Evolutionary conservation across 2,329 filamentous ascomycete genomes (phyloP).

Genomic region (Ophiosphaerella korrae): DNA sequence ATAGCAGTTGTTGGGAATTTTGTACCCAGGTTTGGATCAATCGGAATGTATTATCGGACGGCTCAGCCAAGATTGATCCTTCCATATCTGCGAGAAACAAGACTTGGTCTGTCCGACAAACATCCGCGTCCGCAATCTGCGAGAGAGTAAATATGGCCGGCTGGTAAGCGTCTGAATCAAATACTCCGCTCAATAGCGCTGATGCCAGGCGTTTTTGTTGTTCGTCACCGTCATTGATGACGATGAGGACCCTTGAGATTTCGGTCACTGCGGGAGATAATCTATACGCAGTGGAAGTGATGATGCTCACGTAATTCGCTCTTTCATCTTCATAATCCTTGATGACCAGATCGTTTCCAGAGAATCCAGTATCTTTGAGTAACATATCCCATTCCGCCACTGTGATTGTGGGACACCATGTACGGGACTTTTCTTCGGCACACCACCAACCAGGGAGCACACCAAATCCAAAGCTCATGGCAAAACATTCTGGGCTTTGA

Average conservation of each 20-base stretch:
- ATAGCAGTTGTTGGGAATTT: conserved; percentile 7
- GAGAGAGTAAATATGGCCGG: not conserved
- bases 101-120: not conserved
- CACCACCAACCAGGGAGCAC: conserved; percentile 21
- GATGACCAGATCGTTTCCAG: conserved; percentile 23
- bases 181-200: not conserved
- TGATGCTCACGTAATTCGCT: not conserved
- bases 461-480: conserved; percentile 13
- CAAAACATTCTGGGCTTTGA: not conserved
- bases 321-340: conserved; percentile 1
- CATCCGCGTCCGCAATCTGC: not conserved
- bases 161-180: not conserved
- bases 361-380: conserved; percentile 39
- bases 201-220: not conserved
- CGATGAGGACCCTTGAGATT: not conserved
- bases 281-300: not conserved
- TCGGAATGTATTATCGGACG: not conserved
- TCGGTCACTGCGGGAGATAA: not conserved
- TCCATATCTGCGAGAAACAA: not conserved
- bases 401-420: conserved; percentile 30
- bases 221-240: not conserved
- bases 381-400: conserved; percentile 38
- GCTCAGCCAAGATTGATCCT: not conserved
- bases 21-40: not conserved
- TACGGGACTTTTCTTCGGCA: conserved; percentile 22